These are phyloP conservation scores for Silybum marianum DNA, from an alignment of 129 eudicot species.

Conservation along the genomic window DNA sequence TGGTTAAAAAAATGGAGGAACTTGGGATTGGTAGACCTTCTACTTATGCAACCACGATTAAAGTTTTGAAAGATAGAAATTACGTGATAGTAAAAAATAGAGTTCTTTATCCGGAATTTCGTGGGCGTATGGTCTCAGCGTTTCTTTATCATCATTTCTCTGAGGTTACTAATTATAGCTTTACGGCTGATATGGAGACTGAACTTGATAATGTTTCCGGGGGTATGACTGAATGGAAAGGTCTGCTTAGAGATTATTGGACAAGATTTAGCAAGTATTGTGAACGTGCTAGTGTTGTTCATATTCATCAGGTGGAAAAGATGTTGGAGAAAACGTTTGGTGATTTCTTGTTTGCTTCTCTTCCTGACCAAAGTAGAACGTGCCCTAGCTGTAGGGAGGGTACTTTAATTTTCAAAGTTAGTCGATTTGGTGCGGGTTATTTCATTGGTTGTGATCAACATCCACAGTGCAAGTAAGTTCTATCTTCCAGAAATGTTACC, in stretches of 20 bases:
- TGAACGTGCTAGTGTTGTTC: constrained; percentile 63
- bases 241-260: constrained; percentile 91
- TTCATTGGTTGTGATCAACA: constrained; percentile 96
- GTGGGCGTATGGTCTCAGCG: constrained; percentile 98
- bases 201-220: constrained; percentile 98
- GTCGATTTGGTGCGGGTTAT: constrained; percentile 87
- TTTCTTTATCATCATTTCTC: constrained; percentile 81
- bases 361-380: constrained; percentile 69
- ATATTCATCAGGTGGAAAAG: constrained; percentile 93
- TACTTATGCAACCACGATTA: constrained; percentile 85
- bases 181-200: constrained; percentile 98
- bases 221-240: constrained; percentile 96
- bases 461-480: constrained; percentile 93
- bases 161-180: constrained; percentile 87
- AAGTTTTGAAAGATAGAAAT: constrained; percentile 83
- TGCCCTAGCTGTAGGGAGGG: constrained; percentile 91
- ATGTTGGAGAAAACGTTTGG: constrained; percentile 93
- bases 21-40: constrained; percentile 99
- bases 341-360: constrained; percentile 67
- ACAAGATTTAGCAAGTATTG: constrained; percentile 87
- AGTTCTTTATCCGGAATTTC: constrained; percentile 74
- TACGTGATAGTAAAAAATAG: constrained; percentile 67
- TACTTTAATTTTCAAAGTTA: constrained; percentile 77
- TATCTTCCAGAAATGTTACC: not conserved
- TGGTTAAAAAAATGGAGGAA: constrained; percentile 93